Percentiles rank a stretch among this genome's conserved stretches.
phyloP scores from a whole-genome alignment of 2,329 filamentous ascomycete species.

The Helicocarpus griseus region DNA sequence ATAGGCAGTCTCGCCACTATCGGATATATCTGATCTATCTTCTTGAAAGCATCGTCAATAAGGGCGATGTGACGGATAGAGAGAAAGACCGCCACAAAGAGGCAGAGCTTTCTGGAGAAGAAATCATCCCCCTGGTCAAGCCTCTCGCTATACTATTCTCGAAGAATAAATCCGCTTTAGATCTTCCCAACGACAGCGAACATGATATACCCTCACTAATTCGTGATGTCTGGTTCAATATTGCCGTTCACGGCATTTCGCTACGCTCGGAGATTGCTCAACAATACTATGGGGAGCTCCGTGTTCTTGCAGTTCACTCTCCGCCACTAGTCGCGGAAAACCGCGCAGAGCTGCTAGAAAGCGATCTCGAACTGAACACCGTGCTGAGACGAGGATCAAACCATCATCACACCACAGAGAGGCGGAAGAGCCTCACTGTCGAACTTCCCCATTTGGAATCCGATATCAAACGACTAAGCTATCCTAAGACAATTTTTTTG shows the following conservation, averaged over 20 bases:
- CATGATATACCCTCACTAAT: conserved; percentile 61
- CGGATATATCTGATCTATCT: conserved; percentile 76
- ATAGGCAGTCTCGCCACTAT: conserved; percentile 62
- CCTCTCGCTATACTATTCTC: conserved; percentile 82
- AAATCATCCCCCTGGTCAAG: conserved; percentile 78
- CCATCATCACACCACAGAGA: conserved; percentile 58
- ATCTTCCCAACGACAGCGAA: conserved; percentile 24
- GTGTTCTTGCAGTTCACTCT: conserved; percentile 76
- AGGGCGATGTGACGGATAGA: conserved; percentile 72
- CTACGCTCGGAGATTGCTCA: conserved; percentile 63
- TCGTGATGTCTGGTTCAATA: conserved; percentile 96
- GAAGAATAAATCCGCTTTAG: conserved; percentile 16
- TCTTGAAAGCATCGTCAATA: conserved; percentile 77
- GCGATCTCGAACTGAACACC: conserved; percentile 93
- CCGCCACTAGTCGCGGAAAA: conserved; percentile 80
- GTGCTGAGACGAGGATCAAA: conserved; percentile 80
- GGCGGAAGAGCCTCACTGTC: conserved; percentile 67
- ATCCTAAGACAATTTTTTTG: conserved; percentile 84
- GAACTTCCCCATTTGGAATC: conserved; percentile 66
- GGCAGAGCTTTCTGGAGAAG: conserved; percentile 69
- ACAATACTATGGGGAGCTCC: conserved; percentile 65
- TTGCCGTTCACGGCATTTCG: conserved; percentile 85
- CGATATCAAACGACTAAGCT: conserved; percentile 74
- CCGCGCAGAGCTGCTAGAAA: conserved; percentile 81
- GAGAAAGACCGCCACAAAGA: conserved; percentile 67